Conservation (phyloP, 805 yeast species). For the Wickerhamiella occidentalis region DNA sequence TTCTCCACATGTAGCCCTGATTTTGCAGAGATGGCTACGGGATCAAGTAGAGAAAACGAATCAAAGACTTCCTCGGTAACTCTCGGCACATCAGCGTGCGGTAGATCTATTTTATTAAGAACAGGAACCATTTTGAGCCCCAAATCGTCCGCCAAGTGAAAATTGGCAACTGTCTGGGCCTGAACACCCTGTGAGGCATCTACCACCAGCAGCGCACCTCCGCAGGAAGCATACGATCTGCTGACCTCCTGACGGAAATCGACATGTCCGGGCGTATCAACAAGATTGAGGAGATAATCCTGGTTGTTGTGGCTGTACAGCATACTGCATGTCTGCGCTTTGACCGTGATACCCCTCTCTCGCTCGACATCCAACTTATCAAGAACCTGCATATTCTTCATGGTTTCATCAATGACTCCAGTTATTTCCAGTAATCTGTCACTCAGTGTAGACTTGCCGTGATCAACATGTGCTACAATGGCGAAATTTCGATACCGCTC, state of each 20-base stretch:
- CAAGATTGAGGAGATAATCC: conserved; percentile 78
- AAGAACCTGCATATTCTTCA: conserved; percentile 62
- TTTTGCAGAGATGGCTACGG: conserved; percentile 79
- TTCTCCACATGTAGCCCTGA: conserved; percentile 70
- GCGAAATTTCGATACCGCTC: conserved; percentile 80
- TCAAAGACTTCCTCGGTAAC: conserved; percentile 77
- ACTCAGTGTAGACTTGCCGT: conserved; percentile 64
- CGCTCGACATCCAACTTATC: conserved; percentile 90
- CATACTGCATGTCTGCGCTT: conserved; percentile 96
- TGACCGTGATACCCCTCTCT: conserved; percentile 92
- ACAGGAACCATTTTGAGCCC: conserved; percentile 74
- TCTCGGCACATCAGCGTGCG: conserved; percentile 68
- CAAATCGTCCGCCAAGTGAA: conserved; percentile 77
- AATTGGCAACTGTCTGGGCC: conserved; percentile 98
- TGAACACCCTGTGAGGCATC: conserved; percentile 96
- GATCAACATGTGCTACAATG: conserved; percentile 93
- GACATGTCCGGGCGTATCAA: conserved; percentile 97
- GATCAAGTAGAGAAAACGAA: conserved; percentile 61
- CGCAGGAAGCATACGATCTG: conserved; percentile 89
- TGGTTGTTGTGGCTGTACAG: conserved; percentile 52
- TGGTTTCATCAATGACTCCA: conserved; percentile 69
- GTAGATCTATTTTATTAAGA: conserved; percentile 82
- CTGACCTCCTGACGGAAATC: conserved; percentile 91
- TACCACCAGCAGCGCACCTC: conserved; percentile 78
- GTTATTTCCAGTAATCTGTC: conserved; percentile 81